Evolutionary conservation across 2,329 filamentous ascomycete species (phyloP), one percentile per base, ranked within the genome.

Genomic region (Alternaria solani): DNA sequence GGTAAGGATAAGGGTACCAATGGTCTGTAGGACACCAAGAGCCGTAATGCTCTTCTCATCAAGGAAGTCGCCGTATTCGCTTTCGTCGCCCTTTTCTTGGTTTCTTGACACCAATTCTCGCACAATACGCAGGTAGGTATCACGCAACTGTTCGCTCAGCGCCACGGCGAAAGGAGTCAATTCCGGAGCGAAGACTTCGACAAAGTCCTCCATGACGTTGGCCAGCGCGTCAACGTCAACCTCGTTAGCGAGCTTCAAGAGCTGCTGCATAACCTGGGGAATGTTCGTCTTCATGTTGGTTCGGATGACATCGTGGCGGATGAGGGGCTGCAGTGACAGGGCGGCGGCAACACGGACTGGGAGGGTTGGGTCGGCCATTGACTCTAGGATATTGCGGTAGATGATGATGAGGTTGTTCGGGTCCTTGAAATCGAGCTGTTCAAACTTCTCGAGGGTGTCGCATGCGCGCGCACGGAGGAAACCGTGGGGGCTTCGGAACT

Each of bases 141-240:
- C 95, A 43, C 94, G 90, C 48, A 99, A 85, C 80, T 99, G 95
- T 81, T 98, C 94, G 74, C 93, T 97, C 4, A 99, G 85, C 5
- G 95, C 95, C 32, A 99, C 94, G 11, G 95, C 95, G 73, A 99
- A 99, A 3, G 95, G 95, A 6, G 95, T 98, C 47, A 99, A 86
- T 78, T 99, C 95, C 3, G 93, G 87, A n/a, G 95, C 94, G 75
- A 99, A 99, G 2, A 98, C 94, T 79, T 99, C 95, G 46, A 99
- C 95, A 75, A 99, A 99, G 75, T 99, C 95, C 80, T 99, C 95
- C 95, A 99, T 99, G 39, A 99, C 95, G 74, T 98, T 98, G 23
- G 95, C 94, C 41, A 99, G 85, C 5, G 95, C 94, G 79, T 99
- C 95, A 48, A 99, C 94, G 75, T 99, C 95, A 59, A 96, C 95